phyloP scores from a whole-genome alignment of 352 stramenopile genomes.

The Phytopythium montanum region DNA sequence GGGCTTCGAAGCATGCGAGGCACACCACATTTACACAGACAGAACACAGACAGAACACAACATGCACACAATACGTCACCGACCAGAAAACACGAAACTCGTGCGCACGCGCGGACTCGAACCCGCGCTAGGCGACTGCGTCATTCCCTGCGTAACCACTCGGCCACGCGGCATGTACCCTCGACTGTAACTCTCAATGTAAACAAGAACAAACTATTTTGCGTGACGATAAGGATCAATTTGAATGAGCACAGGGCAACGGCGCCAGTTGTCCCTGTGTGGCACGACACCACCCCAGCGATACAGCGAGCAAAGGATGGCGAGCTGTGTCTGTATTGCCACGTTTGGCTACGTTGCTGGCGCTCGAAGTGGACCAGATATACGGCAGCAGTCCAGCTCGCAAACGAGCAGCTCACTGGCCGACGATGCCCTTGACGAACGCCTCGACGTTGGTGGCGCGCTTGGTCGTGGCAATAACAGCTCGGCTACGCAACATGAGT shows the following conservation, averaged over 20 bases:
- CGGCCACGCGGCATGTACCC: constrained; percentile 16
- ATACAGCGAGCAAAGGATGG: too few species aligned
- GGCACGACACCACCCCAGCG: too few species aligned
- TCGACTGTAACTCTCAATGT: neutral
- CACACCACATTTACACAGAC: constrained; percentile 6
- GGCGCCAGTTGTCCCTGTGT: too few species aligned
- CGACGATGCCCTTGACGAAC: constrained; percentile 78
- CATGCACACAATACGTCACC: neutral
- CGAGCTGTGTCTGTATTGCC: too few species aligned
- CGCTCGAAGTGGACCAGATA: too few species aligned
- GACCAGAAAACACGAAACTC: constrained; percentile 5
- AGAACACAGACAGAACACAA: constrained; percentile 9
- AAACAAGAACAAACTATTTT: neutral
- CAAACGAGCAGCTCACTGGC: constrained; percentile 15
- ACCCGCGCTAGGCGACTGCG: constrained; percentile 30
- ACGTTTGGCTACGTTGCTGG: too few species aligned
- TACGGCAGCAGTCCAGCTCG: too few species aligned
- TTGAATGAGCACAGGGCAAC: too few species aligned
- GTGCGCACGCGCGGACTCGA: constrained; percentile 40
- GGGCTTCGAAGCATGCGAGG: constrained; percentile 85
- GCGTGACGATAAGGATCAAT: neutral
- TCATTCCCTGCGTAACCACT: constrained; percentile 7
- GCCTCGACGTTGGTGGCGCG: constrained; percentile 70
- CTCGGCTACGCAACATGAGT: too few species aligned
- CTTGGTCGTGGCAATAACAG: constrained; percentile 34